Conservation (phyloP, 225 moss, liverwort and hornwort genomes). For the Ulota crispa region DNA sequence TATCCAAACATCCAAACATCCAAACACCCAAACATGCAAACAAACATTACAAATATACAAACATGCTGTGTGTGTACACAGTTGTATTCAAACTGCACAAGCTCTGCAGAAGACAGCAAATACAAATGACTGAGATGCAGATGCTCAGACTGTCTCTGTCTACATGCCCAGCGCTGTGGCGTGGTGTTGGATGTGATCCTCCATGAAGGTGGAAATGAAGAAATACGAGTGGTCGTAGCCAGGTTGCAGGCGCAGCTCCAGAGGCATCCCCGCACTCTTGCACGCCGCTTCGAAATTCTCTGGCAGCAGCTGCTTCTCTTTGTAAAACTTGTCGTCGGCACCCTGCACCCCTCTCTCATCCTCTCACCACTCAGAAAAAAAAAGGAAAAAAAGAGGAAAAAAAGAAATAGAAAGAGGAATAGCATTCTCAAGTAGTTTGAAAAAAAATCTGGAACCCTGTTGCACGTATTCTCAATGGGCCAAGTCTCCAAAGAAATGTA, state of each 20-base stretch:
- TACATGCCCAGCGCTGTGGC: conserved; percentile 60
- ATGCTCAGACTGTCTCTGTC: background rate
- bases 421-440: background rate
- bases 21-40: too few relatives aligned
- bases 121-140: background rate
- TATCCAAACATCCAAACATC: background rate
- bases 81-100: background rate
- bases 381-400: background rate
- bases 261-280: conserved; percentile 48
- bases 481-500: background rate
- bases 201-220: conserved; percentile 79
- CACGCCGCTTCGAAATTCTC: conserved; percentile 71
- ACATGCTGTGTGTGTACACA: background rate
- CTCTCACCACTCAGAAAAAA: background rate
- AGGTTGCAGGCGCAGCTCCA: conserved; percentile 60
- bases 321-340: conserved; percentile 61
- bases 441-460: background rate
- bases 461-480: background rate
- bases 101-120: background rate
- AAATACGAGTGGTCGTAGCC: conserved; percentile 90
- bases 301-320: conserved; percentile 66
- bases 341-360: conserved; percentile 47
- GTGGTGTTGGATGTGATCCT: conserved; percentile 74
- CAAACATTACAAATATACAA: background rate
- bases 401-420: background rate